These are phyloP conservation scores for Physcia stellaris DNA, from an alignment of 495 filamentous ascomycete species.

Conservation along the genomic window DNA sequence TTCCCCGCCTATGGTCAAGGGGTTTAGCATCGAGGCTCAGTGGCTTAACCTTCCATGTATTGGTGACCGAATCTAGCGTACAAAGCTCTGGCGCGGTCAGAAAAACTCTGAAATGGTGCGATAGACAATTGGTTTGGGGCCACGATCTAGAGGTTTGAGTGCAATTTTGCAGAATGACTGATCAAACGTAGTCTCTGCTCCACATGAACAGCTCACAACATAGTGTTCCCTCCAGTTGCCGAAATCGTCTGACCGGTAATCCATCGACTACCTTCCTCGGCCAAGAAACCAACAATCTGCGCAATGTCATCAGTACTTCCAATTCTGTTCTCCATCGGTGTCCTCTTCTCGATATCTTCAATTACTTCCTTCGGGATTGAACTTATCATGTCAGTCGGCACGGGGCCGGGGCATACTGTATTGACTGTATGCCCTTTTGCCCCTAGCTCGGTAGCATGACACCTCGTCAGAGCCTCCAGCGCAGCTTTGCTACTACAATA, in stretches of 20 bases:
- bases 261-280: slow-evolving; percentile 34
- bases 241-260: slow-evolving; percentile 44
- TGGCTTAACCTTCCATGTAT: too few species aligned
- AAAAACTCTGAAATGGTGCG: too few species aligned
- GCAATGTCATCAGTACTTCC: slow-evolving; percentile 47
- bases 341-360: slow-evolving; percentile 23
- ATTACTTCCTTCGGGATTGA: slow-evolving; percentile 21
- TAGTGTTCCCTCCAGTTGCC: slow-evolving; percentile 39
- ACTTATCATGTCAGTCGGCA: slow-evolving; percentile 26
- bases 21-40: too few species aligned
- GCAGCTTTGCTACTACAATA: slow-evolving; percentile 36
- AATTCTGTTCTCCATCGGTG: slow-evolving; percentile 30
- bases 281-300: slow-evolving; percentile 37
- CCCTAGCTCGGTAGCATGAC: slow-evolving; percentile 30
- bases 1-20: too few species aligned
- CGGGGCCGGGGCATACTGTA: slow-evolving; percentile 27
- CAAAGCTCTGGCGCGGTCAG: too few species aligned
- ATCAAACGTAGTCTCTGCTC: too few species aligned
- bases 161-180: too few species aligned
- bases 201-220: slow-evolving; percentile 17
- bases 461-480: slow-evolving; percentile 30
- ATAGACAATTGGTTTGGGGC: too few species aligned
- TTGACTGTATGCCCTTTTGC: slow-evolving; percentile 29
- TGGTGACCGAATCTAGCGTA: too few species aligned
- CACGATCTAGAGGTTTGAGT: too few species aligned